phyloP scores from a whole-genome alignment of 2,329 filamentous ascomycete species.

The Emergomyces orientalis region DNA sequence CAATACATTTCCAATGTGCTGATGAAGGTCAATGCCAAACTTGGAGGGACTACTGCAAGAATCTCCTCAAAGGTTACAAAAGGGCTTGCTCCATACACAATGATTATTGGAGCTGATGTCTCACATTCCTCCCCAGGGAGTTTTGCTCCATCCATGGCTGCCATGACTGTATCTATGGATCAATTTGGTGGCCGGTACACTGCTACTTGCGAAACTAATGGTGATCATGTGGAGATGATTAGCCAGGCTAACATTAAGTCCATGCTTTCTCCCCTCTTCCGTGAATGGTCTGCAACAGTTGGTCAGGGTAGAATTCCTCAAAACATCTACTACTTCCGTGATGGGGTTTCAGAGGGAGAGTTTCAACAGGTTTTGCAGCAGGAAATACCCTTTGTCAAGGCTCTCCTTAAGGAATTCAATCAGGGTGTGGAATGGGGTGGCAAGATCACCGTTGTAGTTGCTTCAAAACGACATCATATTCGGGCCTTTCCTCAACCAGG shows the following conservation, averaged over 20 bases:
- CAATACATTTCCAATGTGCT: slow-evolving; percentile 91
- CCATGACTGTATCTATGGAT: slow-evolving; percentile 76
- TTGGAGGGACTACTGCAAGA: slow-evolving; percentile 67
- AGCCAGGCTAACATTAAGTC: slow-evolving; percentile 53
- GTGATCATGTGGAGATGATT: slow-evolving; percentile 71
- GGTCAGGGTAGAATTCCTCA: slow-evolving; percentile 49
- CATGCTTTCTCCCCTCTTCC: slow-evolving; percentile 56
- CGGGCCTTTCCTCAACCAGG: slow-evolving; percentile 70
- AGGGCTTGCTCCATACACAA: slow-evolving; percentile 44
- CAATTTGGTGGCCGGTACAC: slow-evolving; percentile 62
- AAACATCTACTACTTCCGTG: slow-evolving; percentile 86
- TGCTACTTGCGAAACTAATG: slow-evolving; percentile 73
- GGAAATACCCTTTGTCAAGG: slow-evolving; percentile 67
- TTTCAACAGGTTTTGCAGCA: slow-evolving; percentile 67
- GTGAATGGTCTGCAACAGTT: slow-evolving; percentile 53
- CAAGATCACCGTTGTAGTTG: slow-evolving; percentile 77
- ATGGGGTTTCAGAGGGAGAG: slow-evolving; percentile 83
- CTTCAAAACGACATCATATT: slow-evolving; percentile 88
- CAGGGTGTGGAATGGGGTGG: slow-evolving; percentile 36
- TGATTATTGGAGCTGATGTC: slow-evolving; percentile 86
- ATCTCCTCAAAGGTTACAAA: slow-evolving; percentile 37
- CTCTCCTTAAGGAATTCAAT: slow-evolving; percentile 40
- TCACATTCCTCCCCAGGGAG: slow-evolving; percentile 69
- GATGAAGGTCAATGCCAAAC: slow-evolving; percentile 96
- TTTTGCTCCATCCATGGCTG: slow-evolving; percentile 65